phyloP scores from a whole-genome alignment of 2,329 filamentous ascomycete genomes.

The Cladosporium velox region DNA sequence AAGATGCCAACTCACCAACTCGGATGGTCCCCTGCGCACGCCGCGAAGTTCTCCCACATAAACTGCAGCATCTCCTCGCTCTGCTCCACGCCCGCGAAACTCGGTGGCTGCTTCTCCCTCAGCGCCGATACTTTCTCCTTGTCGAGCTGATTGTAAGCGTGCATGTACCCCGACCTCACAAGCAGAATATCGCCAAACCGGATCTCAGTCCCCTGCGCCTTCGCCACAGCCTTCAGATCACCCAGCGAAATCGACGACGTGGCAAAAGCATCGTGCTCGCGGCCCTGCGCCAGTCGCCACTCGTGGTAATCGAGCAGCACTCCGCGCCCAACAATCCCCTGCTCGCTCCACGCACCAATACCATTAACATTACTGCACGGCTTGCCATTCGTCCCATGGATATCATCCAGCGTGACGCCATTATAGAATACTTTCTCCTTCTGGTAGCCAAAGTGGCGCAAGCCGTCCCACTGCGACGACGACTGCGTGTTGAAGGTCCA shows the following conservation, averaged over 20 bases:
- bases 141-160: slow-evolving; percentile 42
- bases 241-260: slow-evolving; percentile 39
- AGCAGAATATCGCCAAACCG: slow-evolving; percentile 60
- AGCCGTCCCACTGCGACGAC: slow-evolving; percentile 21
- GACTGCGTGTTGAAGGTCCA: slow-evolving; percentile 58
- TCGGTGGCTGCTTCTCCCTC: slow-evolving; percentile 39
- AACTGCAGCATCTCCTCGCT: slow-evolving; percentile 49
- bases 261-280: slow-evolving; percentile 39
- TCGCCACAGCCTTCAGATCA: slow-evolving; percentile 48
- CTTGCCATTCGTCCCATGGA: slow-evolving; percentile 39
- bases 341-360: slow-evolving; percentile 51
- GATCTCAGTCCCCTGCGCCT: slow-evolving; percentile 51
- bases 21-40: slow-evolving; percentile 43
- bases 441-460: slow-evolving; percentile 48
- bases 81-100: slow-evolving; percentile 52
- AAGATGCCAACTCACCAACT: slow-evolving; percentile 29
- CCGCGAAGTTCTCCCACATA: slow-evolving; percentile 43
- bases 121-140: slow-evolving; percentile 42
- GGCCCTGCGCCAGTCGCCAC: slow-evolving; percentile 46
- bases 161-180: slow-evolving; percentile 53
- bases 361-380: slow-evolving; percentile 45
- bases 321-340: slow-evolving; percentile 59
- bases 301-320: slow-evolving; percentile 57
- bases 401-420: slow-evolving; percentile 43
- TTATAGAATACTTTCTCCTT: slow-evolving; percentile 41